These are phyloP conservation scores for Blastobotrys parvus DNA, from an alignment of 805 yeast genomes.

Conservation along the genomic window DNA sequence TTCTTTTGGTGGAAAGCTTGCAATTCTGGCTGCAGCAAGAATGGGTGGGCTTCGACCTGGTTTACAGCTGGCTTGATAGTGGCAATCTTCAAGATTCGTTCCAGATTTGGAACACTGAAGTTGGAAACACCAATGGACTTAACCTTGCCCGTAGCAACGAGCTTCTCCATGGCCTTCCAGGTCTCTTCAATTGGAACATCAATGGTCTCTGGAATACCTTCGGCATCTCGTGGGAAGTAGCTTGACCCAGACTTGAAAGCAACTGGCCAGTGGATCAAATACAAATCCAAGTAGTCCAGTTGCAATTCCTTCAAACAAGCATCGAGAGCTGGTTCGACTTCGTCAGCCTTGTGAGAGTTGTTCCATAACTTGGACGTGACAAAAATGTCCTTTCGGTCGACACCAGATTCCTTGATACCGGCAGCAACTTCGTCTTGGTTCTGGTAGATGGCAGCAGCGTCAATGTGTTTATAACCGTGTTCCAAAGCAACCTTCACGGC, in stretches of 20 bases:
- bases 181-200: slow-evolving; percentile 31
- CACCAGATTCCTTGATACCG: slow-evolving; percentile 49
- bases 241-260: slow-evolving; percentile 31
- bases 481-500: slow-evolving; percentile 39
- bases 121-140: slow-evolving; percentile 74
- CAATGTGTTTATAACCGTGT: slow-evolving; percentile 55
- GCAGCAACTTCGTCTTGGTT: slow-evolving; percentile 50
- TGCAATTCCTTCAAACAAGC: slow-evolving; percentile 35
- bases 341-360: slow-evolving; percentile 29
- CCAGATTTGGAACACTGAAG: slow-evolving; percentile 51
- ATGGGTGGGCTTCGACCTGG: slow-evolving; percentile 54
- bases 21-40: slow-evolving; percentile 37
- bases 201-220: slow-evolving; percentile 17
- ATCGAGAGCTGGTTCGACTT: slow-evolving; percentile 36
- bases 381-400: slow-evolving; percentile 39
- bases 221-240: slow-evolving; percentile 20
- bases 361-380: slow-evolving; percentile 35
- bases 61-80: slow-evolving; percentile 53
- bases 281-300: slow-evolving; percentile 45
- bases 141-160: slow-evolving; percentile 43
- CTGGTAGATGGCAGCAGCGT: slow-evolving; percentile 47
- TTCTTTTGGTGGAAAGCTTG: slow-evolving; percentile 37
- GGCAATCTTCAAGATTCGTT: slow-evolving; percentile 46
- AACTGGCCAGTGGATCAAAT: slow-evolving; percentile 49
- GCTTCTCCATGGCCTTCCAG: slow-evolving; percentile 49